These are phyloP conservation scores for Nepenthes mirabilis DNA, from an alignment of 148 eudicot species.

Conservation along the genomic window DNA sequence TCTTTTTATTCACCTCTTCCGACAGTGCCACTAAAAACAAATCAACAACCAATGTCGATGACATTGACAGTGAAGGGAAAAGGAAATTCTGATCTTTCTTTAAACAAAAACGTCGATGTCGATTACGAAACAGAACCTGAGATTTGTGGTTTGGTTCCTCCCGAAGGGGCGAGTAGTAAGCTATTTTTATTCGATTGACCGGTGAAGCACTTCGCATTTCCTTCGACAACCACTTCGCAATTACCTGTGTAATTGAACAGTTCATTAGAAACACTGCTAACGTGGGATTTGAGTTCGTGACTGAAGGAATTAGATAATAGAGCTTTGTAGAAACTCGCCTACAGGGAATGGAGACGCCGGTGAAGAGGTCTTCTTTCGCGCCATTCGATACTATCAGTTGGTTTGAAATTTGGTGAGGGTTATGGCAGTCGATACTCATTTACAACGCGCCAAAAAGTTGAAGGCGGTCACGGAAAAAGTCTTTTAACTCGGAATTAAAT, in stretches of 20 bases:
- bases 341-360: slow-evolving; percentile 6
- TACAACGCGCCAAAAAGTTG: too few species aligned
- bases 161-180: slow-evolving; percentile 41
- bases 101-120: neutral
- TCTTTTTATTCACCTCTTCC: slow-evolving; percentile 1
- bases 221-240: slow-evolving; percentile 48
- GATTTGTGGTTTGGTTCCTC: slow-evolving; percentile 28
- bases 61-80: neutral
- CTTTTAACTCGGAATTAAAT: too few species aligned
- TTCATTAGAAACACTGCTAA: too few species aligned
- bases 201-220: slow-evolving; percentile 29
- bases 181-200: slow-evolving; percentile 19
- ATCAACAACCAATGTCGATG: neutral
- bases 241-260: slow-evolving; percentile 33
- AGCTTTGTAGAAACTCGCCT: slow-evolving; percentile 2
- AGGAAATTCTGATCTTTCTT: neutral
- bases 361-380: slow-evolving; percentile 14
- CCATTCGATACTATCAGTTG: slow-evolving; percentile 6
- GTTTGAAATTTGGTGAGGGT: too few species aligned
- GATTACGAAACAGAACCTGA: slow-evolving; percentile 29
- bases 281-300: neutral
- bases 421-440: too few species aligned
- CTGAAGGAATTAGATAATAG: neutral
- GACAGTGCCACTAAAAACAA: slow-evolving; percentile 16
- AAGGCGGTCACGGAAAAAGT: too few species aligned